Conservation (phyloP, 805 yeast species). For the Candida dajiaensis region DNA sequence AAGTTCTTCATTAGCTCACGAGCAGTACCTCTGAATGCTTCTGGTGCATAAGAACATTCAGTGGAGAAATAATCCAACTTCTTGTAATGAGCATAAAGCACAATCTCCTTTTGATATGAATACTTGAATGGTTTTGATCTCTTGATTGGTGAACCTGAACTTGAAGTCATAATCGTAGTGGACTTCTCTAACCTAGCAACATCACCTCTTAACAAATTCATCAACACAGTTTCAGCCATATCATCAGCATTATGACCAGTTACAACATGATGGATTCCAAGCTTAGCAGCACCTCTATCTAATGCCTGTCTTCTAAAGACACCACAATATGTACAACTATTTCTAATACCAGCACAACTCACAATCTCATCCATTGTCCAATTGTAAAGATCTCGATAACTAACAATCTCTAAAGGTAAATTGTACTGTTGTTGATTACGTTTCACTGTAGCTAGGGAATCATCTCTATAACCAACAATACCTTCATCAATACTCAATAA, state of each 20-base stretch:
- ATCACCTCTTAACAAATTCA: constrained; percentile 96
- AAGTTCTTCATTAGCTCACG: constrained; percentile 85
- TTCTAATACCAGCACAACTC: constrained; percentile 86
- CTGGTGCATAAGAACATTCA: constrained; percentile 97
- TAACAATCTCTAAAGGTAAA: constrained; percentile 74
- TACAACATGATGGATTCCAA: constrained; percentile 84
- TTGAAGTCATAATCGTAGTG: constrained; percentile 76
- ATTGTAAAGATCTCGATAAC: constrained; percentile 82
- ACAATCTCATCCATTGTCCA: constrained; percentile 99
- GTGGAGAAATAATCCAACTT: constrained; percentile 94
- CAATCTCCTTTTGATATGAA: constrained; percentile 95
- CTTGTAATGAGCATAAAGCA: constrained; percentile 93
- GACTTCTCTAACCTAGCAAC: constrained; percentile 87
- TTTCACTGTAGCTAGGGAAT: constrained; percentile 93
- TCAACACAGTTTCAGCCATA: constrained; percentile 95
- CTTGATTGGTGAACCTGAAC: constrained; percentile 82
- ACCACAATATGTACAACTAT: constrained; percentile 97
- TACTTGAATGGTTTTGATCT: constrained; percentile 95
- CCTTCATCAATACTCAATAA: constrained; percentile 93
- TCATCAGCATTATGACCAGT: constrained; percentile 99
- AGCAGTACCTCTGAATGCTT: constrained; percentile 97
- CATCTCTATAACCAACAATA: constrained; percentile 94
- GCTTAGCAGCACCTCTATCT: constrained; percentile 88
- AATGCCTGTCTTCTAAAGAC: constrained; percentile 94
- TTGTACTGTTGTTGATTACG: constrained; percentile 82